Evolutionary conservation across 2,329 filamentous ascomycete species (phyloP).

Genomic region (Arthrinium puccinioides): DNA sequence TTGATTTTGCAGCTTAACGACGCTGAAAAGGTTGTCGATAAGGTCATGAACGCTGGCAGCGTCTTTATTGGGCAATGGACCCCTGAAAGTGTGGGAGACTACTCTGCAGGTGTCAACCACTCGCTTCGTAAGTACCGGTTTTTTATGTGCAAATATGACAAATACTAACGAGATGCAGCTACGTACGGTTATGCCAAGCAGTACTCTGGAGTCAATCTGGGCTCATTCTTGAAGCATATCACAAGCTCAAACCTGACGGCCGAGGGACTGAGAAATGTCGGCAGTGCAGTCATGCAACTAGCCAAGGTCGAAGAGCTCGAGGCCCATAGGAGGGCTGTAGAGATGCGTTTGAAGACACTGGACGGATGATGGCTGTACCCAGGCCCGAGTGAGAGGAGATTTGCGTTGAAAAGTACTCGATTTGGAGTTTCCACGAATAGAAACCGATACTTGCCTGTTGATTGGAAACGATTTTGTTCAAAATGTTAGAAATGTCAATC

Average conservation of each 20-base stretch:
- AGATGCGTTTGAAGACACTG: slow-evolving; percentile 59
- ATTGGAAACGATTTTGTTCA: too few relatives aligned
- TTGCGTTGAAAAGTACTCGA: too few relatives aligned
- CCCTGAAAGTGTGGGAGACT: slow-evolving; percentile 94
- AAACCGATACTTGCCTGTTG: too few relatives aligned
- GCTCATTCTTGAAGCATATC: slow-evolving; percentile 96
- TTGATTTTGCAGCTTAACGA: slow-evolving; percentile 84
- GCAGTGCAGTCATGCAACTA: slow-evolving; percentile 85
- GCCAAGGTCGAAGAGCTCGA: slow-evolving; percentile 92
- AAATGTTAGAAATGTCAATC: too few relatives aligned
- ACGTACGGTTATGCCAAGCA: slow-evolving; percentile 98
- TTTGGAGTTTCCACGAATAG: too few relatives aligned
- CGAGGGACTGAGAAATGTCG: slow-evolving; percentile 79
- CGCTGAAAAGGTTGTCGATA: slow-evolving; percentile 64
- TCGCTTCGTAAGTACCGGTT: slow-evolving; percentile 69
- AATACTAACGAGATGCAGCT: slow-evolving; percentile 42
- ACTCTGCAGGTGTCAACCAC: slow-evolving; percentile 97
- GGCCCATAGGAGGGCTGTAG: slow-evolving; percentile 82
- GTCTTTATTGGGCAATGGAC: slow-evolving; percentile 97
- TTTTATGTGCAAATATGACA: slow-evolving; percentile 5
- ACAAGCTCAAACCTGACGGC: slow-evolving; percentile 86
- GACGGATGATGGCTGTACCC: slow-evolving; percentile 1
- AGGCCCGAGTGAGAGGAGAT: too few relatives aligned
- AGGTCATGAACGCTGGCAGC: slow-evolving; percentile 88
- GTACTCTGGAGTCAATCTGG: slow-evolving; percentile 95